These are phyloP conservation scores for Hymenoscyphus repandus DNA, from an alignment of 2,329 filamentous ascomycete species.

Conservation along the genomic window DNA sequence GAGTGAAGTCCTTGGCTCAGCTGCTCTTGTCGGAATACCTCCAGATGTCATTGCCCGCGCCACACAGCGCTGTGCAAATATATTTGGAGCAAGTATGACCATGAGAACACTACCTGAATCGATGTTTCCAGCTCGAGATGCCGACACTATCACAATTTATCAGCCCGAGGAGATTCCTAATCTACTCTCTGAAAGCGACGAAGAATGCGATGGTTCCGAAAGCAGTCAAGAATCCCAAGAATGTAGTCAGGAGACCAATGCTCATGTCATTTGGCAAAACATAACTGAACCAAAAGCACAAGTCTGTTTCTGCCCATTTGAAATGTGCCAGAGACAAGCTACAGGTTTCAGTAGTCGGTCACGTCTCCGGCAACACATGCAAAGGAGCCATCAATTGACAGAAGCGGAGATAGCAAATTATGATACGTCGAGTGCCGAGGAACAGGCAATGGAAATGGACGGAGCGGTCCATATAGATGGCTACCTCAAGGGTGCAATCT, in stretches of 20 bases:
- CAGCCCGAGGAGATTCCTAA: constrained; percentile 23
- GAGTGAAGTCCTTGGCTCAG: constrained; percentile 78
- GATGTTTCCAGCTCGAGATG: constrained; percentile 9
- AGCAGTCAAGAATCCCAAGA: not conserved
- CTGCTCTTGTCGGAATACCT: constrained; percentile 68
- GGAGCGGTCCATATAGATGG: too few relatives aligned
- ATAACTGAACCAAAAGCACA: too few relatives aligned
- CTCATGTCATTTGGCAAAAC: not conserved
- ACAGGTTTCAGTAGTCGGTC: too few relatives aligned
- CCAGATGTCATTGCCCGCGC: constrained; percentile 60
- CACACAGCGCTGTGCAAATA: constrained; percentile 64
- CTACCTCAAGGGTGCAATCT: too few relatives aligned
- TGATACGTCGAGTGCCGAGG: too few relatives aligned
- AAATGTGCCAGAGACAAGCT: too few relatives aligned
- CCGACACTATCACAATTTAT: constrained; percentile 18
- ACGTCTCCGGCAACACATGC: too few relatives aligned
- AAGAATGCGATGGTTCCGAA: not conserved
- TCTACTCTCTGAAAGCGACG: not conserved
- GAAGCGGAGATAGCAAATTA: too few relatives aligned
- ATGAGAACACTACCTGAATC: constrained; percentile 32
- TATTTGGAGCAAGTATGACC: constrained; percentile 70
- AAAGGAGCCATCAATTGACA: too few relatives aligned
- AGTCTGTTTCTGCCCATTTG: too few relatives aligned
- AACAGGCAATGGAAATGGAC: too few relatives aligned
- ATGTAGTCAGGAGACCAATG: not conserved